These are phyloP conservation scores for Claviceps arundinis DNA, from an alignment of 2,329 filamentous ascomycete species.

Conservation along the genomic window DNA sequence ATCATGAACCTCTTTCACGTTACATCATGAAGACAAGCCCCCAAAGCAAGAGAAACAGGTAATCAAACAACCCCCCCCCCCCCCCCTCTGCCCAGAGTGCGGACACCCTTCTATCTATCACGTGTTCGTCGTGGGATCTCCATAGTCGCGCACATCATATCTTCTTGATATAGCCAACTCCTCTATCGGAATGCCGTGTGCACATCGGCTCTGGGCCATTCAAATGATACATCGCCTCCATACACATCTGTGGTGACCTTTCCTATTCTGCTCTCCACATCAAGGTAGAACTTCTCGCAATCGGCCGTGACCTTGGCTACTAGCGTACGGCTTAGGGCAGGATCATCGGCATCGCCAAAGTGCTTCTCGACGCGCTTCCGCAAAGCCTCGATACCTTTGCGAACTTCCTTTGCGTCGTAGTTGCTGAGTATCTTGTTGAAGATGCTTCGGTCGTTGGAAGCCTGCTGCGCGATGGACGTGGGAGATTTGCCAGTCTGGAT, in stretches of 20 bases:
- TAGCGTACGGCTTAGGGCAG: constrained; percentile 45
- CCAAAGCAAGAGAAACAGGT: not conserved
- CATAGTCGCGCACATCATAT: not conserved
- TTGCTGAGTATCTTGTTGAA: constrained; percentile 77
- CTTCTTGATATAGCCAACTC: not conserved
- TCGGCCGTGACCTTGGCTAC: constrained; percentile 45
- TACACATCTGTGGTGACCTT: constrained; percentile 49
- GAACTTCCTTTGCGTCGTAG: constrained; percentile 74
- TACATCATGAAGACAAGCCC: not conserved
- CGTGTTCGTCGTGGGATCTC: not conserved
- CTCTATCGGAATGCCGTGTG: constrained; percentile 39
- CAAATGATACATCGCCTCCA: constrained; percentile 49
- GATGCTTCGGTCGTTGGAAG: constrained; percentile 66
- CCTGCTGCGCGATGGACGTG: constrained; percentile 58
- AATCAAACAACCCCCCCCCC: not conserved
- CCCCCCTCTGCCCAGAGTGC: not conserved
- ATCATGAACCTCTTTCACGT: not conserved
- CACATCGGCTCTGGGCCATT: constrained; percentile 53
- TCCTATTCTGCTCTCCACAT: constrained; percentile 47
- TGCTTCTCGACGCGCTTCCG: constrained; percentile 93
- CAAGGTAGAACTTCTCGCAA: constrained; percentile 49
- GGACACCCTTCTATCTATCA: not conserved
- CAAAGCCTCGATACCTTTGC: constrained; percentile 79
- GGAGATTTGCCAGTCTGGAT: constrained; percentile 45
- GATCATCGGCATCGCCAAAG: constrained; percentile 79